Conservation (phyloP, 495 filamentous ascomycete genomes). For the Pyrenopolyporus hunteri region DNA sequence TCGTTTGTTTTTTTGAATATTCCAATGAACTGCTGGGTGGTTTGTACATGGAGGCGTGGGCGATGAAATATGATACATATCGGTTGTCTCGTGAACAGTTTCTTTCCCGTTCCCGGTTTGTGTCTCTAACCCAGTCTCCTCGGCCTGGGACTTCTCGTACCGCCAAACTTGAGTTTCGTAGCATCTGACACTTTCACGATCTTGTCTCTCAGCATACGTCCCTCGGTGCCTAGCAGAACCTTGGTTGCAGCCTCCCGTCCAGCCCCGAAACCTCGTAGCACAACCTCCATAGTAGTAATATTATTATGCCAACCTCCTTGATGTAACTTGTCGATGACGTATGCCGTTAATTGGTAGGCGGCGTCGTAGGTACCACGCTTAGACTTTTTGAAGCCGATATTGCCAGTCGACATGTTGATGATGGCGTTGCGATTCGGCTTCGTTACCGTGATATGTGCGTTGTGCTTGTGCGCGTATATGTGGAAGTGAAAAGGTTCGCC, state of each 20-base stretch:
- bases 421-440: constrained; percentile 77
- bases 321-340: constrained; percentile 77
- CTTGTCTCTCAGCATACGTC: constrained; percentile 69
- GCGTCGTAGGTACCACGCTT: constrained; percentile 83
- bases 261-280: constrained; percentile 79
- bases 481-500: constrained; percentile 78
- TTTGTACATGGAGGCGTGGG: constrained; percentile 30
- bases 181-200: constrained; percentile 79
- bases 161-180: constrained; percentile 93
- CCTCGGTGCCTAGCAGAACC: constrained; percentile 85
- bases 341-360: constrained; percentile 86
- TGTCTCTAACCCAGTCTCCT: constrained; percentile 75
- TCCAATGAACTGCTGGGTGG: constrained; percentile 10
- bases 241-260: constrained; percentile 90
- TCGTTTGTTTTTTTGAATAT: background rate
- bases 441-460: constrained; percentile 88
- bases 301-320: constrained; percentile 68
- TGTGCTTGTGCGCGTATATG: constrained; percentile 86
- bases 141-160: constrained; percentile 79
- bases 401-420: constrained; percentile 76
- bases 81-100: background rate
- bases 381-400: constrained; percentile 84
- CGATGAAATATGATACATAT: constrained; percentile 35
- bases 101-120: constrained; percentile 1
- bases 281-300: constrained; percentile 73